Base-by-base conservation (phyloP, 2,329 filamentous ascomycete species). In the Ophiognomonia clavigignenti-juglandacearum region DNA sequence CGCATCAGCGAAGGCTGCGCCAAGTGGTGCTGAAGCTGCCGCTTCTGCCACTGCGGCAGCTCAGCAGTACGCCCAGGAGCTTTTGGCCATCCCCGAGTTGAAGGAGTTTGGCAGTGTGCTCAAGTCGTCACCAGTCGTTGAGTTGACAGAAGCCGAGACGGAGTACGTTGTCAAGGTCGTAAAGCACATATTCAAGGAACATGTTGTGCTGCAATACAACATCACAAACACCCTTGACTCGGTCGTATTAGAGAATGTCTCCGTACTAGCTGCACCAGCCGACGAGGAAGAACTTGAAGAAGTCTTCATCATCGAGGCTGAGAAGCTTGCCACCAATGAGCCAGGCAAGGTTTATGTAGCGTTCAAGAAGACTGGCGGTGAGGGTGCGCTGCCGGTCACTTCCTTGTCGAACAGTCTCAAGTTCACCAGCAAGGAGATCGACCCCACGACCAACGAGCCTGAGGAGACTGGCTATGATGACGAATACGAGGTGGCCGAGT, bases 171-270 rank as follows among this genome's bases (percentile, higher is more conserved):
- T 98, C 51, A 83, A 80, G 29, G 84, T 93, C 19, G 80, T 96
- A 68, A 98, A 98, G 75, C 93, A 98, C 64, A 83, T 98, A 60
- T 98, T 96, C 83, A 95, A 95, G 71, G 88, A 96, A 64, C 88
- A 97, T 62, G 75, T 98, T 61, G 92, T 98, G 27, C 73, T 98
- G 45, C 93, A 98, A 63, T 98, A 93, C 67, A 88, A 97, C 63
- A 83, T 98, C 66, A 97, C 95, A 77, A 98, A 98, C 73, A 98
- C 93, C 3, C 77, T 98, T 10, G 85, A 88, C 11, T 88, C 91
- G 52, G 95, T 90, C 14, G 81, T 98, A 23, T 76, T 97, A 27
- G 89, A 96, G 64, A 88, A 95, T 53, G 89, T 95, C 14, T 89
- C 88, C 0, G 82, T 96, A 32, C 78, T 91, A 16, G 86, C 86